These are phyloP conservation scores for Hordeum vulgare DNA, from an alignment of 176 grass and related monocot species.

Conservation along the genomic window DNA sequence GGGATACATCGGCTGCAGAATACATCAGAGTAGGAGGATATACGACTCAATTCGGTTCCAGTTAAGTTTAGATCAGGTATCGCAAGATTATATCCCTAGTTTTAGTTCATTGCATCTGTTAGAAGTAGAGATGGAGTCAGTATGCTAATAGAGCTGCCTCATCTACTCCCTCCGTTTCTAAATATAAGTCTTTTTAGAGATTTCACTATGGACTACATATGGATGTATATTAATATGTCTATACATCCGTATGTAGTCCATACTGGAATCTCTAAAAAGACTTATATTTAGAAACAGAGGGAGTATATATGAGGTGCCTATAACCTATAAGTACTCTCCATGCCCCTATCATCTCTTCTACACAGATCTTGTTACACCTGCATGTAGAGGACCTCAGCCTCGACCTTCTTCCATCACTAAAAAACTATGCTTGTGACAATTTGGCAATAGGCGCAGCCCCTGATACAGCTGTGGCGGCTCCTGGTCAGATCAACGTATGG, in stretches of 20 bases:
- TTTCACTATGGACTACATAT: too few relatives aligned
- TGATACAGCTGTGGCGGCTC: background rate
- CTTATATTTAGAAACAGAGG: too few relatives aligned
- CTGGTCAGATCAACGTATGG: background rate
- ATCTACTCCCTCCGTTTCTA: too few relatives aligned
- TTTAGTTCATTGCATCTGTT: background rate
- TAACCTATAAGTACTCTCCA: background rate
- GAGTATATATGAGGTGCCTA: background rate
- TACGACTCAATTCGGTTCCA: background rate
- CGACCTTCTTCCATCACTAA: background rate
- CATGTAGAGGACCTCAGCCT: background rate
- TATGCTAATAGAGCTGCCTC: background rate
- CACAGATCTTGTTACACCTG: background rate
- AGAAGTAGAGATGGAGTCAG: background rate
- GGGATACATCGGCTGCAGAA: background rate
- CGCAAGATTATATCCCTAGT: background rate
- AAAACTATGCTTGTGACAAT: background rate
- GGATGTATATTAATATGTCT: too few relatives aligned
- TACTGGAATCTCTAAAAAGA: too few relatives aligned
- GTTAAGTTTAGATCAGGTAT: background rate
- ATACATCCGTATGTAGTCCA: too few relatives aligned
- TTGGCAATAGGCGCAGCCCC: background rate
- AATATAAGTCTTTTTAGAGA: too few relatives aligned
- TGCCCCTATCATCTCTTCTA: background rate
- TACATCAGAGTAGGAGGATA: background rate